Base-by-base conservation (phyloP, 768 basidiomycete genomes). In the Hysterangium stoloniferum region DNA sequence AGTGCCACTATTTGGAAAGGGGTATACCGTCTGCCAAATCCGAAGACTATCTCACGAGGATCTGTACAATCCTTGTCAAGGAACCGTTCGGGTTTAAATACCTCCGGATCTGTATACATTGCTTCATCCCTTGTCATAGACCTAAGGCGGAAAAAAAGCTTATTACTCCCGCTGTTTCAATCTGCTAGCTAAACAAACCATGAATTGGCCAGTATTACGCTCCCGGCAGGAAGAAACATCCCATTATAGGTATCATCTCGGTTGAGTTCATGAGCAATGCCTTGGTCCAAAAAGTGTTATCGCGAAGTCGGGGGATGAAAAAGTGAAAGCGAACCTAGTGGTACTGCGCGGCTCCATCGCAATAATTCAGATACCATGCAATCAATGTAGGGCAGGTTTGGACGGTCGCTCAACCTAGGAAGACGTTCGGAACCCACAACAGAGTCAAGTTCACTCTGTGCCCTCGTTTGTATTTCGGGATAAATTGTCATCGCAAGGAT, bases 21-120 rank as follows among this genome's bases (percentile, higher is more conserved):
- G 25, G 47, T 64, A 61, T 52, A 75, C 75, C 76, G 66, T 48
- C 78, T 67, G 27, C 79, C 79, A 62, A 81, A 81, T 6, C 78
- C 79, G 56, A 79, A 81, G 17, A 77, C 67, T 32, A 76, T 58
- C 31, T 71, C 69, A 28, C 69, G 64, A 28, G 78, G 76, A 60
- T 78, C 72, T 34, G 6, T 32, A 3, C 24, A 17, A 25, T 11
- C 13, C 19, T 24, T 17, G 25, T 13, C 25, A 3, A 55, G 17
- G 41, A 56, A 59, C 9, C 60, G 54, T 19, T 59, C 58, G 0
- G 60, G 61, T 22, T 31, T 28, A 51, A 62, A 62, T 4, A 11
- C 31, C 8, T 61, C 58, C 2, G 60, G 56, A 20, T 62, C 53
- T 45, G 22, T 28, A 45, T 45, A 45, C 29, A 31, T 31, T 27